These are phyloP conservation scores for Arctium lappa DNA, from an alignment of 129 eudicot genomes.

Conservation along the genomic window DNA sequence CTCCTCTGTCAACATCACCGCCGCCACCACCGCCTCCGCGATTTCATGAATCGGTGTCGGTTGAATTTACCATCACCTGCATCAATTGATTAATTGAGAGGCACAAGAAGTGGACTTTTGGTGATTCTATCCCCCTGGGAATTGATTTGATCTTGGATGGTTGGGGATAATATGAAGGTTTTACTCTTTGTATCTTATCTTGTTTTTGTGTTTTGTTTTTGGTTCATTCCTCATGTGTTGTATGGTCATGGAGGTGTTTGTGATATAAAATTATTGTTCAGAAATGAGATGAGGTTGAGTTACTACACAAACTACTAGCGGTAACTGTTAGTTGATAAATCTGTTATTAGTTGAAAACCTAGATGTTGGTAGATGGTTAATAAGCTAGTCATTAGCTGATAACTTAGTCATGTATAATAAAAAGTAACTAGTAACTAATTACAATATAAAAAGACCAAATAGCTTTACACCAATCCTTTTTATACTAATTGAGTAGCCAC, in stretches of 20 bases:
- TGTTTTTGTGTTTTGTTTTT: constrained; percentile 3
- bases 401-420: no score
- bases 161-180: constrained; percentile 8
- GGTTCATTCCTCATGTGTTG: background rate
- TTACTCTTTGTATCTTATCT: constrained; percentile 9
- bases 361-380: no score
- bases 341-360: background rate
- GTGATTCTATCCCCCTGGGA: background rate
- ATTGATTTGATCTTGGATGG: background rate
- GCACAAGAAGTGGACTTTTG: background rate
- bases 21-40: constrained; percentile 2
- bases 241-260: constrained; percentile 10
- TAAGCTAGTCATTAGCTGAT: background rate
- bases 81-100: constrained; percentile 5
- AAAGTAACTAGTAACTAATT: no score
- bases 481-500: no score
- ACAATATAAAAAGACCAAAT: no score
- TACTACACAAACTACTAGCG: no score
- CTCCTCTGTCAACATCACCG: constrained; percentile 28
- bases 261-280: constrained; percentile 22
- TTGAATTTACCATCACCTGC: constrained; percentile 1
- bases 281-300: background rate
- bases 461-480: no score
- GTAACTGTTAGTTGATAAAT: no score
- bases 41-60: constrained; percentile 18